These are phyloP conservation scores for Verticillium klebahnii DNA, from an alignment of 2,329 filamentous ascomycete species.

Conservation along the genomic window DNA sequence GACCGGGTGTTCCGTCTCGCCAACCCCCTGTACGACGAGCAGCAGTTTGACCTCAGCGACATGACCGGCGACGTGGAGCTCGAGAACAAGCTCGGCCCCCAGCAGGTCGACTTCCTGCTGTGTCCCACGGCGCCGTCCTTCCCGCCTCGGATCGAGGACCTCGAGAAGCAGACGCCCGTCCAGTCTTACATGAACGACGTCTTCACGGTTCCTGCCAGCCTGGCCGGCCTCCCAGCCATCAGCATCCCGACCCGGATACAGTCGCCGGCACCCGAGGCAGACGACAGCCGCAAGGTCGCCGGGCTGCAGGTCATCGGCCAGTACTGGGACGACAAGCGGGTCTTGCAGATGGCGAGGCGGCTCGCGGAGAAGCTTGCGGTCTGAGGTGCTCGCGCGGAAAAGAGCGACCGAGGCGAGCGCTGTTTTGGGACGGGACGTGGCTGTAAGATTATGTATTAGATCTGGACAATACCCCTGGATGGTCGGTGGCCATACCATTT, in stretches of 20 bases:
- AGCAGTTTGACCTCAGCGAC: slow-evolving; percentile 55
- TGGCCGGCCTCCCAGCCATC: slow-evolving; percentile 85
- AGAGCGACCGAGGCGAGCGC: too few relatives aligned
- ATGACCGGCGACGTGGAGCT: slow-evolving; percentile 48
- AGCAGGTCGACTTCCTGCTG: slow-evolving; percentile 78
- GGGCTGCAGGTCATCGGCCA: slow-evolving; percentile 79
- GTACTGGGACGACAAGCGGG: slow-evolving; percentile 66
- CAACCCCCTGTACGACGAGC: slow-evolving; percentile 60
- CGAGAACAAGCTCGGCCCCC: slow-evolving; percentile 51
- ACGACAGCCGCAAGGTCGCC: slow-evolving; percentile 26
- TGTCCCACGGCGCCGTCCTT: slow-evolving; percentile 81
- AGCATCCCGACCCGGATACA: slow-evolving; percentile 79
- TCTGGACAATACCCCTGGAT: neutral
- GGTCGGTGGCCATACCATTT: neutral
- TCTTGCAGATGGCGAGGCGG: slow-evolving; percentile 54
- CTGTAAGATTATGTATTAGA: neutral
- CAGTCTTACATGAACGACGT: slow-evolving; percentile 89
- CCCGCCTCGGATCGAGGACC: slow-evolving; percentile 59
- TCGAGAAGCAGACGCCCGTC: slow-evolving; percentile 53
- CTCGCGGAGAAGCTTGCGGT: slow-evolving; percentile 26
- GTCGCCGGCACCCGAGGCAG: slow-evolving; percentile 19
- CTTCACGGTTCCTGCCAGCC: slow-evolving; percentile 89
- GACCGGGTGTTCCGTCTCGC: slow-evolving; percentile 66
- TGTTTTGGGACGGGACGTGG: neutral
- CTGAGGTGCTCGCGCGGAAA: neutral